These are phyloP conservation scores for Fusarium agapanthi DNA, from an alignment of 2,329 filamentous ascomycete species.

Conservation along the genomic window DNA sequence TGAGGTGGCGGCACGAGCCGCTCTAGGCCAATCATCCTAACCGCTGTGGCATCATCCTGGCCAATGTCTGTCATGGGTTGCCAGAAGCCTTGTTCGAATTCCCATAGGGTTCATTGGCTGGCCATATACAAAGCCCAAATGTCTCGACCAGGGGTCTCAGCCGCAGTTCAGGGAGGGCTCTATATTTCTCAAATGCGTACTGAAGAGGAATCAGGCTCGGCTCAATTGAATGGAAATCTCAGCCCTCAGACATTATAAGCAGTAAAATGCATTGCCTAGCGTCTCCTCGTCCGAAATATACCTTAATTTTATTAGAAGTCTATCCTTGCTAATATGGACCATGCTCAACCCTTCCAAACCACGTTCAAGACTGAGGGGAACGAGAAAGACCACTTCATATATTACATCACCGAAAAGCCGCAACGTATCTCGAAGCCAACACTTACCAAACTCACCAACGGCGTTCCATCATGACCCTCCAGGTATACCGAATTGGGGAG, in stretches of 20 bases:
- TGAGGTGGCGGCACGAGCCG: background rate
- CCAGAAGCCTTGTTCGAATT: background rate
- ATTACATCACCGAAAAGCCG: too few relatives aligned
- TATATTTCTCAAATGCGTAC: background rate
- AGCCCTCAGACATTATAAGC: too few relatives aligned
- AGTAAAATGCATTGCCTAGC: accelerated
- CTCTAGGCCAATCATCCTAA: background rate
- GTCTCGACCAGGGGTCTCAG: background rate
- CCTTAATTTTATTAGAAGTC: accelerated
- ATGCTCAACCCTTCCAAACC: background rate
- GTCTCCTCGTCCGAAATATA: accelerated
- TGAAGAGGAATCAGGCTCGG: background rate
- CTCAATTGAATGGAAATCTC: background rate
- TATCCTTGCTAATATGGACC: background rate
- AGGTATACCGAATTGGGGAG: background rate
- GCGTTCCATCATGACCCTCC: accelerated
- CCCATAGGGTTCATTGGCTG: background rate
- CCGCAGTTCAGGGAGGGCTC: background rate
- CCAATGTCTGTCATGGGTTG: background rate
- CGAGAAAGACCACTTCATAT: background rate
- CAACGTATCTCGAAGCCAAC: too few relatives aligned
- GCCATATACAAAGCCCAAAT: background rate
- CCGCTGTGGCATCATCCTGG: background rate
- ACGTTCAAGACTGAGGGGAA: background rate
- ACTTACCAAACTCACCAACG: background rate